phyloP scores from a whole-genome alignment of 176 grass and related monocot genomes.

The Aegilops umbellulata region DNA sequence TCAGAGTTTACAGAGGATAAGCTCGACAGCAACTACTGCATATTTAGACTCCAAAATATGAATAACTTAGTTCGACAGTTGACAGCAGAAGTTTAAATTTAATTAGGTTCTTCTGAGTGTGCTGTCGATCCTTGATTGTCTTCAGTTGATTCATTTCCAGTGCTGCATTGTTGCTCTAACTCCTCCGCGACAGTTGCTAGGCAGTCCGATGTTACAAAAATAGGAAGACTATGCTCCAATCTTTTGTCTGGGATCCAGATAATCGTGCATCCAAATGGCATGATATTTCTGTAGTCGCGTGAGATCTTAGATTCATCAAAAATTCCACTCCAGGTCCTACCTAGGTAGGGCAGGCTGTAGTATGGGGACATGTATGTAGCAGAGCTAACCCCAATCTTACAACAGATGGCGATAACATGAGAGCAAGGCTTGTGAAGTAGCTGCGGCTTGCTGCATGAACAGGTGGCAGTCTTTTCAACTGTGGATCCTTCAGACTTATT shows the following conservation, averaged over 20 bases:
- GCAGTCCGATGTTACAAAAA: not conserved
- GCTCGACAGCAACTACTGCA: not conserved
- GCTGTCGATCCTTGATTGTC: not conserved
- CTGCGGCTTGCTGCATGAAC: conserved; percentile 19
- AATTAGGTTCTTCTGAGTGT: not conserved
- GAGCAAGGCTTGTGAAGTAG: conserved; percentile 6
- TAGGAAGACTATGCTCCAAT: not conserved
- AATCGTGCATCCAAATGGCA: not conserved
- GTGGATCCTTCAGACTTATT: not conserved
- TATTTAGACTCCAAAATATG: not conserved
- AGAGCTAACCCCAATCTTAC: conserved; percentile 10
- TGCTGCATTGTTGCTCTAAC: not conserved
- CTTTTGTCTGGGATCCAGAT: conserved; percentile 27
- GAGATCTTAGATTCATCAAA: not conserved
- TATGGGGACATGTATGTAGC: conserved; percentile 16
- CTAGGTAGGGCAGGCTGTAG: not conserved
- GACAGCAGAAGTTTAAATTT: not conserved
- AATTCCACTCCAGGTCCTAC: not conserved
- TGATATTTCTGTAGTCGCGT: not conserved
- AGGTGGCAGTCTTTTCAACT: not conserved
- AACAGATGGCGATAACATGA: conserved; percentile 26
- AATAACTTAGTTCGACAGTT: not conserved
- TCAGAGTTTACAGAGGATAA: not conserved
- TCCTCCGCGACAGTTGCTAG: not conserved
- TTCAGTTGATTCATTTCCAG: not conserved